Evolutionary conservation across 2,329 filamentous ascomycete species (phyloP), one percentile per base, ranked within the genome.

Genomic region (Drechslerella dactyloides): DNA sequence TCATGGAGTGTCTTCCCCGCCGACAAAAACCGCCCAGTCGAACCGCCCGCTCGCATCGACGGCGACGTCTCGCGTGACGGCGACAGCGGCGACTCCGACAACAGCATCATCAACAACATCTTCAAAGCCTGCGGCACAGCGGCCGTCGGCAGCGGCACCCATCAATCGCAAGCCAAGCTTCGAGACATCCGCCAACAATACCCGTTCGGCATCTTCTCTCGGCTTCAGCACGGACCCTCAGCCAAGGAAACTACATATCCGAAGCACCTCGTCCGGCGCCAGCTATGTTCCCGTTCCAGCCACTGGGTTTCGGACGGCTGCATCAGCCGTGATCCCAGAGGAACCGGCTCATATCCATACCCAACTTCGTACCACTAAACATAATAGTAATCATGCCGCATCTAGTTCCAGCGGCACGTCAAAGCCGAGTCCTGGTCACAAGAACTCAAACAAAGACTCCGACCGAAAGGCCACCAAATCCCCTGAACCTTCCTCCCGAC

Each of bases 261-360:
- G 66, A 27, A 70, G 66, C 37, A 27, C 59, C 61, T 70, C 66
- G 44, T 53, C 58, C 59, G 55, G 58, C 48, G 23, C 24, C 33
- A 50, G 19, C 19, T 17, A 55, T 2, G 62, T 23, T 40, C 33
- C 59, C 19, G 59, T 54, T 37, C 51, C 58, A 35, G 23, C 53
- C 17, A 64, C 40, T 4, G 42, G 30, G 21, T 40, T 57, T 40
- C 53, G 66, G n/a, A 55, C 59, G 15, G 54, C 37, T 42, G n/a
- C 37, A 42, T 15, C 66, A 30, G 54, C 66, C 10, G 50, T 60
- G 17, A 70, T 70, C 30, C 66, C 59, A 8, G 66, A 70, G 50
- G 66, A 70, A 46, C 50, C 54, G n/a, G 58, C 46, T 10, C 10
- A 15, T 13, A 13, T 33, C 5, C 59, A 44, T 51, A 48, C 30